phyloP scores from a whole-genome alignment of 441 rosid species.

The Erysimum pusillum region DNA sequence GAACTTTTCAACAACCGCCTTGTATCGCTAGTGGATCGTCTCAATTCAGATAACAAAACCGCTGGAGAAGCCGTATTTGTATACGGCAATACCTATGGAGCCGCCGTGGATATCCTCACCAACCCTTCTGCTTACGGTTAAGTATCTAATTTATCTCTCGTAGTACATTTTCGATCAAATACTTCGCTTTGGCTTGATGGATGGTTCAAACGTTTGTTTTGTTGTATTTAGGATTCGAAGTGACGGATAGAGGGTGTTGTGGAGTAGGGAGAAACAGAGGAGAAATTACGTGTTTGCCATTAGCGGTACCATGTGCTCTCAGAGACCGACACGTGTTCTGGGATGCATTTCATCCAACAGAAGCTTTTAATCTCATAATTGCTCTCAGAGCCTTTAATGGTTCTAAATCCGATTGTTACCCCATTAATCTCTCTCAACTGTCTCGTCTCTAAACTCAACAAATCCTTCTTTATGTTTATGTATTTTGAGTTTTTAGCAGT shows the following conservation, averaged over 20 bases:
- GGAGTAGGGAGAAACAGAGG: conserved; percentile 63
- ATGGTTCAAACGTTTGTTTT: background rate
- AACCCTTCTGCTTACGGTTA: conserved; percentile 56
- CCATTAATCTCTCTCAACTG: conserved; percentile 61
- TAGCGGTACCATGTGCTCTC: conserved; percentile 57
- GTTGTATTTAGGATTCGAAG: conserved; percentile 49
- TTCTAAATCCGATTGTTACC: conserved; percentile 60
- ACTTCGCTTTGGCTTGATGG: background rate
- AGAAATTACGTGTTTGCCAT: conserved; percentile 63
- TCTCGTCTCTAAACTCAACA: conserved; percentile 45
- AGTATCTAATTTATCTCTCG: background rate
- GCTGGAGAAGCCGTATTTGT: conserved; percentile 49
- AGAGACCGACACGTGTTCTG: conserved; percentile 66
- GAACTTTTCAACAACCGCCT: conserved; percentile 54
- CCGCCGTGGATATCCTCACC: conserved; percentile 51
- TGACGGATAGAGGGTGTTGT: conserved; percentile 66
- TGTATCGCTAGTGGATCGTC: conserved; percentile 54
- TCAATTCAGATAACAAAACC: conserved; percentile 42
- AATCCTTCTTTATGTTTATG: background rate
- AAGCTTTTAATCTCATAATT: conserved; percentile 61
- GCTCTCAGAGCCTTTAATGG: conserved; percentile 61
- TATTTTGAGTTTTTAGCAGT: background rate
- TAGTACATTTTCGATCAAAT: background rate
- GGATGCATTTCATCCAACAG: conserved; percentile 68
- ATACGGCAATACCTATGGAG: conserved; percentile 57